Evolutionary conservation across 345 rosid genomes (phyloP).

Genomic region (Arabis alpina): DNA sequence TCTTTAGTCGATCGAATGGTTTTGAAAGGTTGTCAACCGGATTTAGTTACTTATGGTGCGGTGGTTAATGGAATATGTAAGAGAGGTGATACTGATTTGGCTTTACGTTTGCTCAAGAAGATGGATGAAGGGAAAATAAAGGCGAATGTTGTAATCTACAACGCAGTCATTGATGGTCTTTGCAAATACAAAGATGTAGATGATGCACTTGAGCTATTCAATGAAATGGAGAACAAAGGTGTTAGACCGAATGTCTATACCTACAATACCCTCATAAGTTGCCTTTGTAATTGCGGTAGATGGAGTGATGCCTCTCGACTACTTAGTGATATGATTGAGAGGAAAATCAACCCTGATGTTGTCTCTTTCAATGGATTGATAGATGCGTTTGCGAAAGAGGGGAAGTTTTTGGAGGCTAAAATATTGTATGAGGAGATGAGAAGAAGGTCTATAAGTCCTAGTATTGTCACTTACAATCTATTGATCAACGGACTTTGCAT

Average conservation of each 20-base stretch:
- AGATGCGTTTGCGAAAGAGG: conserved; percentile 2
- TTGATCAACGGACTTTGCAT: conserved; percentile 8
- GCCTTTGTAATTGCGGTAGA: conserved; percentile 9
- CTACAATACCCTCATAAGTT: conserved; percentile 11
- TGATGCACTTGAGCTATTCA: conserved; percentile 13
- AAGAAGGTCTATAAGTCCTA: neutral
- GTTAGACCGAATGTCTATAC: neutral
- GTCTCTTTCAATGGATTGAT: neutral
- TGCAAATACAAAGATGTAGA: neutral
- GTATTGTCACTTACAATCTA: neutral
- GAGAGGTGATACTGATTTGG: conserved; percentile 10
- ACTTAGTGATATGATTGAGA: neutral
- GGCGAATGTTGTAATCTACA: neutral
- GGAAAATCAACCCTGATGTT: neutral
- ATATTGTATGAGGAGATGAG: conserved; percentile 4
- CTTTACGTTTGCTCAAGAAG: neutral
- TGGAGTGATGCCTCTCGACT: neutral
- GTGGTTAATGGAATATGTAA: neutral
- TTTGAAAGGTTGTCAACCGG: neutral
- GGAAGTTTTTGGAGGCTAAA: neutral
- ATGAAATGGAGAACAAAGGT: neutral
- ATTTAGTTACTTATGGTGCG: neutral
- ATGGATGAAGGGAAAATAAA: neutral
- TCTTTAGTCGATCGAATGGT: neutral
- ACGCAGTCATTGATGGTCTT: neutral